Conservation (phyloP, 371 early-diverging fungal genomes). For the Mucor sp. region DNA sequence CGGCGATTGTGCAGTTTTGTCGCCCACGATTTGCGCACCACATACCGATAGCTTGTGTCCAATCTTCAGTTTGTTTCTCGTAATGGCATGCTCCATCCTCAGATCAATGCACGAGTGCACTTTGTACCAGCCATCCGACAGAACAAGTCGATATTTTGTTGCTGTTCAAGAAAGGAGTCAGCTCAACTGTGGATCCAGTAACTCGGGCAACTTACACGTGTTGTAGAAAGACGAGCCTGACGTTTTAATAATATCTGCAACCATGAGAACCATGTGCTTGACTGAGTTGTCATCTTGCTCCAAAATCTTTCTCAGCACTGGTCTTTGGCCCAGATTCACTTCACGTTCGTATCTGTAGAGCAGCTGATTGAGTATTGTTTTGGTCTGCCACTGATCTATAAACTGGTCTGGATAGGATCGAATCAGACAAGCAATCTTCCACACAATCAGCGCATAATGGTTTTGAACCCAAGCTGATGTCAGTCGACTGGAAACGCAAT, state of each 20-base stretch:
- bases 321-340: slow-evolving; percentile 65
- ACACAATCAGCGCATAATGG: slow-evolving; percentile 73
- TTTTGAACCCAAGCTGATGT: slow-evolving; percentile 67
- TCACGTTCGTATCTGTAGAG: slow-evolving; percentile 72
- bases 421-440: slow-evolving; percentile 71
- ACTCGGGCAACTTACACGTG: slow-evolving; percentile 13
- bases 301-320: slow-evolving; percentile 67
- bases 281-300: slow-evolving; percentile 70
- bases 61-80: slow-evolving; percentile 45
- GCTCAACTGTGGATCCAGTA: neutral
- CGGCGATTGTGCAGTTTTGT: slow-evolving; percentile 38
- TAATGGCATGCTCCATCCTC: slow-evolving; percentile 51
- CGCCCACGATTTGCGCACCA: slow-evolving; percentile 63
- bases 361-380: slow-evolving; percentile 60
- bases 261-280: slow-evolving; percentile 67
- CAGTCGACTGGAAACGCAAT: slow-evolving; percentile 40
- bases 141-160: slow-evolving; percentile 33
- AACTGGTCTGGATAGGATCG: slow-evolving; percentile 59
- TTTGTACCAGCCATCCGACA: slow-evolving; percentile 86
- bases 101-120: slow-evolving; percentile 62
- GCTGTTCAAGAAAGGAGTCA: slow-evolving; percentile 6
- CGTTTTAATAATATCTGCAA: slow-evolving; percentile 53
- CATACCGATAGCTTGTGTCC: slow-evolving; percentile 72
- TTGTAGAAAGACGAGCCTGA: slow-evolving; percentile 1
- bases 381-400: slow-evolving; percentile 44